phyloP scores from a whole-genome alignment of 108 stramenopile species.

The Pseudonitzschia multistriata region DNA sequence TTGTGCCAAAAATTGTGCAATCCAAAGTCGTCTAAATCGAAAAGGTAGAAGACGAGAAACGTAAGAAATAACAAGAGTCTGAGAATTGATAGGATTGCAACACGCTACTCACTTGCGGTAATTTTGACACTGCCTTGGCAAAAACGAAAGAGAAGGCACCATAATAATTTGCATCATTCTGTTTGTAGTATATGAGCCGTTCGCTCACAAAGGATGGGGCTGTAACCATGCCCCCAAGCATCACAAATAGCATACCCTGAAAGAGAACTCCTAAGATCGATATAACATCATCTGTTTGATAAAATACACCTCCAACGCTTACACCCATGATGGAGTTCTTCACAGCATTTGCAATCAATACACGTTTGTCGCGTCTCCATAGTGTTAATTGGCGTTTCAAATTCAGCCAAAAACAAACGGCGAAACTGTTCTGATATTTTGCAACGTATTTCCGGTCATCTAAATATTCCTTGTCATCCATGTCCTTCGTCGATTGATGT shows the following conservation, averaged over 20 bases:
- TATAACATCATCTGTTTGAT: constrained; percentile 46
- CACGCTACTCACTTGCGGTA: constrained; percentile 43
- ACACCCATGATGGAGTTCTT: constrained; percentile 70
- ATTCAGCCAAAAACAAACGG: constrained; percentile 39
- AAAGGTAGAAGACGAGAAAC: neutral
- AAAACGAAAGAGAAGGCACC: constrained; percentile 62
- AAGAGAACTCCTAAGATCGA: constrained; percentile 58
- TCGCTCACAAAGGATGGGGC: constrained; percentile 72
- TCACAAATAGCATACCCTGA: constrained; percentile 66
- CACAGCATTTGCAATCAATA: constrained; percentile 45
- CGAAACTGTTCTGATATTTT: constrained; percentile 54
- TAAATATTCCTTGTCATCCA: constrained; percentile 13
- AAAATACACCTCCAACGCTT: constrained; percentile 72
- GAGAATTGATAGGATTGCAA: neutral
- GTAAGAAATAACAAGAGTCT: neutral
- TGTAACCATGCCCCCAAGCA: constrained; percentile 69
- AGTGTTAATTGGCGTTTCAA: constrained; percentile 50
- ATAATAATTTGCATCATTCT: constrained; percentile 78
- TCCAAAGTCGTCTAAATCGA: constrained; percentile 40
- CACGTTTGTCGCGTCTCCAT: constrained; percentile 61
- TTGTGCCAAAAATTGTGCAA: constrained; percentile 63
- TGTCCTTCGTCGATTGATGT: neutral
- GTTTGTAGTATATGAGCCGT: constrained; percentile 86
- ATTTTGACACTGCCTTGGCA: constrained; percentile 54
- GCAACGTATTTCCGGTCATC: constrained; percentile 20